Base-by-base conservation (phyloP, 371 early-diverging fungal genomes). In the Lichtheimia ramosa region DNA sequence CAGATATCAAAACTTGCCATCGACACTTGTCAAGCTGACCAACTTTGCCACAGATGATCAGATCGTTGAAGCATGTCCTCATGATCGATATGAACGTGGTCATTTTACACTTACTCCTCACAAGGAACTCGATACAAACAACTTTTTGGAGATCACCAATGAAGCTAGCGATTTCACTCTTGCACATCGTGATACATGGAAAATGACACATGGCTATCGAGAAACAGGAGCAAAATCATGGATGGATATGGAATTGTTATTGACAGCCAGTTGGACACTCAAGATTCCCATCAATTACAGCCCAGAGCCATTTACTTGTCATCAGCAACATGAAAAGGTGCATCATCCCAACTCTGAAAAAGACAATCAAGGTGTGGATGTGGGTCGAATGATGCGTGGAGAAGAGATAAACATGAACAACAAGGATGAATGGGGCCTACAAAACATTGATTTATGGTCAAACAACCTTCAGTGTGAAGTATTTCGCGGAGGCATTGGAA, bases 181-280 rank as follows among this genome's bases (percentile, higher is more conserved):
- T 43, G 79, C 75, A 16, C 73, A 78, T 28, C 67, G 79, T n/a
- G 75, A 75, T 52, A 78, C 79, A 16, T 78, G 79, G 79, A 65
- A 68, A 50, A 43, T 67, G 18, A 64, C 69, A 0, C 64, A 63
- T 52, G 79, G 75, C 1, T 78, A 73, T 25, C 66, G 79, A 20
- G 79, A 78, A 49, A 65, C 62, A 24, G 75, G 75, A 18, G 79
- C 73, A 5, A 62, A 58, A 56, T 65, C 75, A 43, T 75, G 79
- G 79, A 64, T 75, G 64, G 79, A 78, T 64, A 70, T 75, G 59
- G 79, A 78, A 43, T 64, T 78, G 13, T 54, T 78, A 18, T 64
- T 70, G 55, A 78, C 79, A 14, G 79, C 79, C 15, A 49, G 70
- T 0, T 78, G 75, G 75, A 70, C 75, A 50, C 63, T 71, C 20